phyloP scores from a whole-genome alignment of 179 eudicot species.

The Dionaea muscipula region DNA sequence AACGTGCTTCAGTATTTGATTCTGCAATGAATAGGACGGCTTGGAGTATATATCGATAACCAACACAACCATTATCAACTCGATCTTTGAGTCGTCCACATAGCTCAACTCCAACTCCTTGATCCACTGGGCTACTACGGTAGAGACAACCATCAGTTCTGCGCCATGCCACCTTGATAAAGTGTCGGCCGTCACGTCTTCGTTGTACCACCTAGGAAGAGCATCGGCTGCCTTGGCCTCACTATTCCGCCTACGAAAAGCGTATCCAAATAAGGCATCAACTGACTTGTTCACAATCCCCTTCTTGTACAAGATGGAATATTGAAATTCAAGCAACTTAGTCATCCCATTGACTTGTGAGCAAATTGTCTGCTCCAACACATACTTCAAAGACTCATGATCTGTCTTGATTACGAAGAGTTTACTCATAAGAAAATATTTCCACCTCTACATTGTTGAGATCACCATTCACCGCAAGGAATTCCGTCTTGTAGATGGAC shows the following conservation, averaged over 20 bases:
- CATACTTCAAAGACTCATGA: neutral
- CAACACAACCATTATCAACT: no score
- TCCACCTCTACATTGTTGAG: no score
- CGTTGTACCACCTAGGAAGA: no score
- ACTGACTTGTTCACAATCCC: neutral
- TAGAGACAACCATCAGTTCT: neutral
- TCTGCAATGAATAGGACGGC: no score
- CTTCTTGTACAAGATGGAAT: neutral
- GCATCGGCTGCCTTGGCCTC: neutral
- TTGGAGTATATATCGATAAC: no score
- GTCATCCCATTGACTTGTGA: neutral
- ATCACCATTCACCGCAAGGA: no score
- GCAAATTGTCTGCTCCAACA: neutral
- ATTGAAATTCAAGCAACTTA: neutral
- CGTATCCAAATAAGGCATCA: no score
- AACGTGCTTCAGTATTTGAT: no score
- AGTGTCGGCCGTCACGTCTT: no score
- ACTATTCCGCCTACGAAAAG: no score
- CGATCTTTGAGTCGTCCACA: neutral
- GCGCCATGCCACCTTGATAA: neutral
- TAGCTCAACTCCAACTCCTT: neutral
- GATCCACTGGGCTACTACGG: neutral
- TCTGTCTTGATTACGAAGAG: neutral
- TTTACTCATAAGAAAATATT: neutral
- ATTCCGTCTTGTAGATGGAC: neutral